Percentiles rank a stretch among this genome's conserved stretches.
Conservation (phyloP, 495 filamentous ascomycete genomes). For the Bacidia rubella region DNA sequence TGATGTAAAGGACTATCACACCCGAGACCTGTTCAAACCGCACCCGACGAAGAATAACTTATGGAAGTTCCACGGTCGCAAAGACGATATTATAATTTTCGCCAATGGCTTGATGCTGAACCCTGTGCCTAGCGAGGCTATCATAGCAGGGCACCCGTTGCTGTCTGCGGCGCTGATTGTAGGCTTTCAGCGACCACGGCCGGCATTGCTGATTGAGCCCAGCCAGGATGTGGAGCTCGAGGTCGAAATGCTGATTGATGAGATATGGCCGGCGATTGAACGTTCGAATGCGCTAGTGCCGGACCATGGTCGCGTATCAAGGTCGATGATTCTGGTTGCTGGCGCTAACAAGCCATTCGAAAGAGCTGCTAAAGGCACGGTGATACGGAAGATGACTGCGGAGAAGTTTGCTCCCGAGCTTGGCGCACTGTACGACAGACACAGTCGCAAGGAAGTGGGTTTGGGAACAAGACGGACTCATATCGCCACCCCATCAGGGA, state of each 20-base stretch:
- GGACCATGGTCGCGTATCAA: constrained; percentile 3
- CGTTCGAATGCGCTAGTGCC: constrained; percentile 21
- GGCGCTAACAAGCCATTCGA: constrained; percentile 37
- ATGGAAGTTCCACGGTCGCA: constrained; percentile 38
- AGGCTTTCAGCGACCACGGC: constrained; percentile 34
- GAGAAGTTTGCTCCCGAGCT: constrained; percentile 8
- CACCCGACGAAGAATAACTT: constrained; percentile 33
- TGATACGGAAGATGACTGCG: constrained; percentile 31
- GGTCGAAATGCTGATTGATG: constrained; percentile 20
- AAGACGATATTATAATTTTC: constrained; percentile 47
- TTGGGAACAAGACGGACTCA: no score
- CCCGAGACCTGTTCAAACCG: constrained; percentile 40
- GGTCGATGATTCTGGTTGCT: constrained; percentile 26
- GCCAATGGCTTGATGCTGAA: constrained; percentile 49
- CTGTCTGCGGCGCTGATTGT: constrained; percentile 38
- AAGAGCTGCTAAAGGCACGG: constrained; percentile 40
- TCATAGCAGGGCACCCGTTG: constrained; percentile 28
- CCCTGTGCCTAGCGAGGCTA: constrained; percentile 37
- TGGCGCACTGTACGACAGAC: constrained; percentile 23
- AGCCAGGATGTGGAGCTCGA: constrained; percentile 24
- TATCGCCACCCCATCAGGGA: no score
- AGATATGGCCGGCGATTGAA: constrained; percentile 28
- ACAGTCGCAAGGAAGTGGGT: no score
- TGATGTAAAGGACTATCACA: constrained; percentile 34
- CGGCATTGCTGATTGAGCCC: constrained; percentile 37